Evolutionary conservation across 805 yeast genomes (phyloP), one percentile per base, ranked within the genome.

Genomic region (Candida nemodendra): DNA sequence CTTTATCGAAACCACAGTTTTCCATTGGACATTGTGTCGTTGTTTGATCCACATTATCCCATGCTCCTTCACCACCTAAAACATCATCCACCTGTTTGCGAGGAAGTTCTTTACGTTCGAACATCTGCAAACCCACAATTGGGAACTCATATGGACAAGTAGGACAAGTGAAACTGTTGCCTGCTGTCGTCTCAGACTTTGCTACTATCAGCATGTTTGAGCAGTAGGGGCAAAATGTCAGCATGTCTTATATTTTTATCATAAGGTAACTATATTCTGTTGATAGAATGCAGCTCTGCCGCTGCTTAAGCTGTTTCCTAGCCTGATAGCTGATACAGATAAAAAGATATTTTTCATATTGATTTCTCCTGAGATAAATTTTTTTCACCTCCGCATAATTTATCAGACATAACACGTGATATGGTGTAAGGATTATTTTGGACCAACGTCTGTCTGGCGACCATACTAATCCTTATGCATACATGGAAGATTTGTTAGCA

Each of bases 41-140:
- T 0, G 98, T 93, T 59, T 93, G 97, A 59, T 93, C 99, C 18
- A 93, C 99, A 57, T 93, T 91, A 61, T 91, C 98, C 99, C 99
- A 93, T 1, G 97, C 95, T 21, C 96, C 97, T 45, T 81, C 93
- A 24, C 95, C 96, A 40, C 99, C 99, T 13, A 93, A 72, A 9
- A 93, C 96, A 66, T 91, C 99, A 62, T 93, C 99, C 3, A 93
- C 91, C 49, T 88, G 84, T 56, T 93, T 93, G 59, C 96, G 71
- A 22, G 85, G 83, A 53, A 93, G 72, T 44, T 76, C 74, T 57
- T 85, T 88, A 39, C 97, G 73, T 57, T 90, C 97, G 60, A 71
- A 93, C 64, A 93, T 78, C 53, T 83, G 89, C 28, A 86, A 71
- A 3, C 91, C 95, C 18, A 73, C 74, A 34, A 93, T 88, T 27